Evolutionary conservation across 1,139 yeast species (phyloP).

Genomic region (Blastobotrys aristatus): DNA sequence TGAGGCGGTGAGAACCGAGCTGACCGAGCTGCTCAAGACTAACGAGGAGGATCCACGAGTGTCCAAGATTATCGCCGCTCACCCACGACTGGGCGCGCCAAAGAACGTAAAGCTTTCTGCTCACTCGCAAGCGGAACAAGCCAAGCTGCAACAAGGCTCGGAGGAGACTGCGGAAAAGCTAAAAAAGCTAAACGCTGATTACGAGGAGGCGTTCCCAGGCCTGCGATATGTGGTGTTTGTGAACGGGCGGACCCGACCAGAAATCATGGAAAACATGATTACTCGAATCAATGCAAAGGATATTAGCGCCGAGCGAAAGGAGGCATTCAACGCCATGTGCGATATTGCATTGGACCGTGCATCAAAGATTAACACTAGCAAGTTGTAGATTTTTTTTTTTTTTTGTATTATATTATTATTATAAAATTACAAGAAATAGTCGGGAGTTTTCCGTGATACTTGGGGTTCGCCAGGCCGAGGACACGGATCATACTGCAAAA

Average conservation of each 20-base stretch:
- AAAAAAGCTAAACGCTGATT: constrained; percentile 49
- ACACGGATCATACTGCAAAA: constrained; percentile 90
- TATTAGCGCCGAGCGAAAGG: constrained; percentile 49
- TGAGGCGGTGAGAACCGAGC: constrained; percentile 41
- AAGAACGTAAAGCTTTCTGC: constrained; percentile 46
- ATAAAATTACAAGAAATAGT: constrained; percentile 63
- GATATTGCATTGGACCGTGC: constrained; percentile 82
- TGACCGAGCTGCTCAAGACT: constrained; percentile 36
- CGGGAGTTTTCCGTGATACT: constrained; percentile 96
- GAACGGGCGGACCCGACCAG: constrained; percentile 67
- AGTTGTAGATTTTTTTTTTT: constrained; percentile 1
- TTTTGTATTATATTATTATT: constrained; percentile 1
- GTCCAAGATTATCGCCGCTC: constrained; percentile 56
- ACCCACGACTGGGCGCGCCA: constrained; percentile 77
- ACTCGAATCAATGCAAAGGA: constrained; percentile 53
- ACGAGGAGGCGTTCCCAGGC: constrained; percentile 74
- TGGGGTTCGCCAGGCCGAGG: constrained; percentile 97
- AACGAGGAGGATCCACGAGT: constrained; percentile 28
- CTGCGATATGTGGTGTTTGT: constrained; percentile 87
- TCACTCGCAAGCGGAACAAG: constrained; percentile 71
- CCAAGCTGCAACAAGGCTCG: constrained; percentile 46
- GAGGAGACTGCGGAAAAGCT: constrained; percentile 48
- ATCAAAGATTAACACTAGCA: constrained; percentile 18
- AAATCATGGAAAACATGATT: constrained; percentile 62
- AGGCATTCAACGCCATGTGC: constrained; percentile 82